phyloP scores from a whole-genome alignment of 441 rosid species.

The California macrophylla region DNA sequence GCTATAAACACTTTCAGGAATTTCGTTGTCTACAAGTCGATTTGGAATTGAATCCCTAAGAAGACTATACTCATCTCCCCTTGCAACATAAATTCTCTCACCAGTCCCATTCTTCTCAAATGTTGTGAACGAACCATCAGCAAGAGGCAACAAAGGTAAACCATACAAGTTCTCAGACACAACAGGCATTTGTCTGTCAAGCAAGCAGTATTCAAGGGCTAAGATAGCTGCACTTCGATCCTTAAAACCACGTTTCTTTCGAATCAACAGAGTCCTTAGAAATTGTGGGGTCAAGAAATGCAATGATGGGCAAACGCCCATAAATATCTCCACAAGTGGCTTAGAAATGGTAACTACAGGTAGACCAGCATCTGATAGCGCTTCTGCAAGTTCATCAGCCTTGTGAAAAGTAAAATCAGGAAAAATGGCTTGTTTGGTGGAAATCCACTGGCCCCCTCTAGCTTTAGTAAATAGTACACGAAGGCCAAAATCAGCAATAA shows the following conservation, averaged over 20 bases:
- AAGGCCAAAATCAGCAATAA: slow-evolving; percentile 64
- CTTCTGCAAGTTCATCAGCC: slow-evolving; percentile 64
- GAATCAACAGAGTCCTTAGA: slow-evolving; percentile 60
- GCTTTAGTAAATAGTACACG: slow-evolving; percentile 79
- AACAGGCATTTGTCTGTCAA: slow-evolving; percentile 54
- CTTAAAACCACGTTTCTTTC: slow-evolving; percentile 68
- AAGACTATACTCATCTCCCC: slow-evolving; percentile 64
- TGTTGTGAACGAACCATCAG: slow-evolving; percentile 71
- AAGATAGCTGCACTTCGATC: slow-evolving; percentile 55
- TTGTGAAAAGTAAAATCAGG: slow-evolving; percentile 77
- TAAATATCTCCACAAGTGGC: slow-evolving; percentile 59
- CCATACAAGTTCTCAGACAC: slow-evolving; percentile 52
- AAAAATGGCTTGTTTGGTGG: slow-evolving; percentile 84
- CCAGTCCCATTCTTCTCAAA: slow-evolving; percentile 67
- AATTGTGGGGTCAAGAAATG: slow-evolving; percentile 77
- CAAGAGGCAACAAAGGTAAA: slow-evolving; percentile 80
- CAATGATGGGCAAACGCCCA: slow-evolving; percentile 63
- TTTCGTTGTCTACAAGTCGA: slow-evolving; percentile 62
- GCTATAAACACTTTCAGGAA: slow-evolving; percentile 53
- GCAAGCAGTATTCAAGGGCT: slow-evolving; percentile 87
- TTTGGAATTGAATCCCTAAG: slow-evolving; percentile 75
- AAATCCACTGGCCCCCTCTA: slow-evolving; percentile 88
- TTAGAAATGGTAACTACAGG: slow-evolving; percentile 61
- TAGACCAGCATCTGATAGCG: slow-evolving; percentile 78
- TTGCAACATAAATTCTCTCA: slow-evolving; percentile 75